Evolutionary conservation across 306 rosid species (phyloP), one percentile per base, ranked within the genome.

Genomic region (Castanea sativa): DNA sequence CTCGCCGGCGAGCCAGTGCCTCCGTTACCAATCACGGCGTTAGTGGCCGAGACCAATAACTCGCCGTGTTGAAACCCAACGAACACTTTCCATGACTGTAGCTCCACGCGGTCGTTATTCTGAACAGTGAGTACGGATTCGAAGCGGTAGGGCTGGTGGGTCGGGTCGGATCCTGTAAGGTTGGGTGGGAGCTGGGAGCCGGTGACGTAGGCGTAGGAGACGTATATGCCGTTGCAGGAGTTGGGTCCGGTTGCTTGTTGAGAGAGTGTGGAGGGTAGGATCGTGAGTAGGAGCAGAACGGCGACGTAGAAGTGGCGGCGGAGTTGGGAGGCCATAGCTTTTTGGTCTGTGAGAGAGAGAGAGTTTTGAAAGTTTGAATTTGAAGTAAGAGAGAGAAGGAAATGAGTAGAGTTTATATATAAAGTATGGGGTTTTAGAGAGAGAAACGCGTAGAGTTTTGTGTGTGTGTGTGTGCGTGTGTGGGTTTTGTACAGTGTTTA

Each of bases 61-160:
- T 93, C 98, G 35, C 79, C 41, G 80, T 96, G 90, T 65, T 82
- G 88, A 83, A 96, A 96, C 23, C 92, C 94, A 1, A 96, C 97
- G 79, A 85, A 91, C 68, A 88, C 99, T 74, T 76, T 85, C 98
- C 97, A 96, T 0, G 98, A 88, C 84, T 91, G 89, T 71, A 96
- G 94, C 51, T 90, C 94, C 12, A 88, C 87, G 29, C 67, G 87
- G 11, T 96, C 99, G 84, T 90, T 91, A 92, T 93, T 96, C 73
- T 91, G 93, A 16, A 96, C 87, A 0, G 88, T 90, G 12, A 96
- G 76, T 12, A 85, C 79, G 0, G 99, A 96, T 75, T 96, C 91
- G 83, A 96, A 96, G 27, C 96, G 86, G 85, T 91, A 89, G 0
- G 96, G 89, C 74, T 96, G 99, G 16, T 15, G 3, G 0, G 79